Evolutionary conservation across 345 rosid species (phyloP), one percentile per base, ranked within the genome.

Genomic region (Sisymbrium irio): DNA sequence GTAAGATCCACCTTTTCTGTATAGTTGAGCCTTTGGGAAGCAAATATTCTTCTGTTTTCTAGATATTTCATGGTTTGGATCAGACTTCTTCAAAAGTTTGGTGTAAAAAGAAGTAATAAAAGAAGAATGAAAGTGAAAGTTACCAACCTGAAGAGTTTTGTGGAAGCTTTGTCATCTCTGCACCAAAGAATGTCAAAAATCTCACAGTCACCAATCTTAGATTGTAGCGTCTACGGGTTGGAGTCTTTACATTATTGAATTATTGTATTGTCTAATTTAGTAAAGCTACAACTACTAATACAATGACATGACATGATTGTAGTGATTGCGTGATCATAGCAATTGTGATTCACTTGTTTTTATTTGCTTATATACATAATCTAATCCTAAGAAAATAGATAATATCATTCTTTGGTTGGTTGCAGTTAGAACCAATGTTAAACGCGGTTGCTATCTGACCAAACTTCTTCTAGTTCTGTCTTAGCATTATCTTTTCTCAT

Each of bases 71-170:
- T 37, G 1, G 25, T 41, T 72, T 62, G 18, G 5, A 18, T 57
- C 13, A 58, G 49, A 10, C 7, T 56, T 28, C 4, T 19, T 18
- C 9, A 36, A 39, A 20, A 11, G 1, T 30, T 56, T 42, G 30
- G 19, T 40, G 19, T 40, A 45, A 58, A 69, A 68, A 1, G 17
- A 41, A 3, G 9, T 28, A 35, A 62, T 11, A 22, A 72, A 14
- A 72, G 58, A 56, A 65, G 15, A 18, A 74, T 65, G 78, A 74
- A 74, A 65, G 72, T 65, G 78, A 65, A 18, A 47, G 9, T 65
- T 65, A 74, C 59, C 72, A 65, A 74, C 60, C 47, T 55, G 0
- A 66, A 58, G 50, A 57, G 27, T 65, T 28, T 58, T 74, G 44
- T 75, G 73, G 73, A 49, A 59, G 73, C 62, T 39, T 59, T 67